Evolutionary conservation across 768 basidiomycete genomes (phyloP).

Genomic region (Cystobasidium tubakii): DNA sequence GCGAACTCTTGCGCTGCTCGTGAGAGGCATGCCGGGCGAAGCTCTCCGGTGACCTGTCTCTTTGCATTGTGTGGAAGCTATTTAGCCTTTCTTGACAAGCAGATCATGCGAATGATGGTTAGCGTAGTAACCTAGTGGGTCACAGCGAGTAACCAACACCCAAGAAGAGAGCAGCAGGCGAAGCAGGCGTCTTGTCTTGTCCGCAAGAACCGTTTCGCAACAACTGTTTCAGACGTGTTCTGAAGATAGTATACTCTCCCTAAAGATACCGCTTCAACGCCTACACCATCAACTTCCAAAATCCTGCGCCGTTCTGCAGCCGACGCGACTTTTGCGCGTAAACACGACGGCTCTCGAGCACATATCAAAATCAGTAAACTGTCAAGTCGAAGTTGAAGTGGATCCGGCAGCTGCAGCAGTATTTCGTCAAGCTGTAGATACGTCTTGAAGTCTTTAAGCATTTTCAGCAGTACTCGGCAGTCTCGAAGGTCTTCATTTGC

Average conservation of each 20-base stretch:
- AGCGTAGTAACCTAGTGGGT: too few relatives aligned
- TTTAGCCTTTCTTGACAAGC: neutral
- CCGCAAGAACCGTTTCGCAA: too few relatives aligned
- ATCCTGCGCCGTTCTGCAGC: too few relatives aligned
- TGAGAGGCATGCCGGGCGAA: neutral
- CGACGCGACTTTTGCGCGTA: too few relatives aligned
- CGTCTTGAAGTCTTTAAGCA: neutral
- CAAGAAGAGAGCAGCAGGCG: too few relatives aligned
- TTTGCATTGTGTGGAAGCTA: neutral
- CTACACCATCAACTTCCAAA: too few relatives aligned
- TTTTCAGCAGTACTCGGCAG: neutral
- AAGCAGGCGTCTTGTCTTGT: too few relatives aligned
- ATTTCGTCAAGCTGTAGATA: neutral
- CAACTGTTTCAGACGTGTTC: too few relatives aligned
- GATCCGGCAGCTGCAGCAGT: slow-evolving; percentile 3
- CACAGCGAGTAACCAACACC: too few relatives aligned
- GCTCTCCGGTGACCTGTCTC: neutral
- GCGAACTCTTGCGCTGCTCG: neutral
- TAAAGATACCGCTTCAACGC: too few relatives aligned
- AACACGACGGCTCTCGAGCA: neutral
- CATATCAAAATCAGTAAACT: neutral
- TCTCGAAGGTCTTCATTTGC: neutral
- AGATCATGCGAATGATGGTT: too few relatives aligned
- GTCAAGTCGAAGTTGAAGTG: neutral
- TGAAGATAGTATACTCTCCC: too few relatives aligned